Conservation (phyloP, 345 rosid genomes). For the Arabis hirsuta region DNA sequence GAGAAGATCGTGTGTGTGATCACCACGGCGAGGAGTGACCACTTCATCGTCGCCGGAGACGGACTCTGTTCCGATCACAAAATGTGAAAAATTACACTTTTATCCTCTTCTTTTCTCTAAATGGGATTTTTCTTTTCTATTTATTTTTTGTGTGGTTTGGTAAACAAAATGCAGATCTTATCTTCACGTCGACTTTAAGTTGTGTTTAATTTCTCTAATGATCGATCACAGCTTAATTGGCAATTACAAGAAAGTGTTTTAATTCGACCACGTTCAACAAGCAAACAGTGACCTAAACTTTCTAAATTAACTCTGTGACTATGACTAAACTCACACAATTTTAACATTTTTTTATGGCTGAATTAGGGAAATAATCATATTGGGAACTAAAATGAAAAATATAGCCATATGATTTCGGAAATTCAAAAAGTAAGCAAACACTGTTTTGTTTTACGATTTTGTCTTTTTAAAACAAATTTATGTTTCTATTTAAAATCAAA, state of each 20-base stretch:
- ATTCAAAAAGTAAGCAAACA: too few species aligned
- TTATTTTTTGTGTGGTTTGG: too few species aligned
- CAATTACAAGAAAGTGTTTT: not conserved
- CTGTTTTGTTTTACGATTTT: too few species aligned
- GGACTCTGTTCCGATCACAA: not conserved
- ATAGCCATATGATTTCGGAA: too few species aligned
- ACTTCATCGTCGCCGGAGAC: conserved; percentile 33
- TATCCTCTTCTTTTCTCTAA: not conserved
- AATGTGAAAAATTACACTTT: not conserved
- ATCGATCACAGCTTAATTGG: not conserved
- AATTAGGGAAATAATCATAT: too few species aligned
- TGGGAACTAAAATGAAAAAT: too few species aligned
- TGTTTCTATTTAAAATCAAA: too few species aligned
- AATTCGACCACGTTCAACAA: not conserved
- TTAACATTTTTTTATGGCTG: too few species aligned
- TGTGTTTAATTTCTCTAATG: not conserved
- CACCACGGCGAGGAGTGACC: conserved; percentile 16
- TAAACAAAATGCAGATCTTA: conserved; percentile 20
- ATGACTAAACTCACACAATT: not conserved
- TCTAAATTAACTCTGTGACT: not conserved
- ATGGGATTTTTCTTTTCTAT: not conserved
- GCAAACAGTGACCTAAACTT: not conserved
- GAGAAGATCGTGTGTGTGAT: not conserved
- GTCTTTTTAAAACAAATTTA: too few species aligned
- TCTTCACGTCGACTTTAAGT: not conserved